Percentiles rank a stretch among this genome's conserved stretches.
These are phyloP conservation scores for Podila epigama DNA, from an alignment of 192 early-diverging fungal genomes.

Conservation along the genomic window DNA sequence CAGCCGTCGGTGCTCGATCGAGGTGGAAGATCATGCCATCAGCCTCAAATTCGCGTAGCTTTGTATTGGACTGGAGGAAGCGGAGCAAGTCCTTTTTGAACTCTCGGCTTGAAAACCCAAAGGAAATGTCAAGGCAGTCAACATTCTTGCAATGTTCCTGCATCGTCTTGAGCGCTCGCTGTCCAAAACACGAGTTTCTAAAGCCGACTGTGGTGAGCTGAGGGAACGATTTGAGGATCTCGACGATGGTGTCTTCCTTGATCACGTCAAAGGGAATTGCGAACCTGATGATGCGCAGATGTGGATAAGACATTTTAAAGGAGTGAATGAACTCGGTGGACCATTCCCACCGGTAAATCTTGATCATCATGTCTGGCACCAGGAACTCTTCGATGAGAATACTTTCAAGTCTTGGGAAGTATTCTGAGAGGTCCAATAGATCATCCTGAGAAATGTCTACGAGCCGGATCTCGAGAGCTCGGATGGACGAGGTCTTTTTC, in stretches of 20 bases:
- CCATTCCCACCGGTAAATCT: conserved; percentile 45
- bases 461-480: conserved; percentile 20
- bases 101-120: conserved; percentile 7
- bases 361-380: conserved; percentile 45
- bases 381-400: conserved; percentile 43
- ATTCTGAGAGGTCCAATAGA: conserved; percentile 8
- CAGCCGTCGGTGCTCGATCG: conserved; percentile 15
- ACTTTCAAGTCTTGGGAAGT: conserved; percentile 11
- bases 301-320: conserved; percentile 11
- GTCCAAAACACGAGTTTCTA: conserved; percentile 26
- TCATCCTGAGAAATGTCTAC: conserved; percentile 40
- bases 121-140: conserved; percentile 30
- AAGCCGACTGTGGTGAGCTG: conserved; percentile 32
- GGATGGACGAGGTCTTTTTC: conserved; percentile 11
- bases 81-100: conserved; percentile 25
- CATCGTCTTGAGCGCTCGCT: conserved; percentile 21
- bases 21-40: conserved; percentile 34
- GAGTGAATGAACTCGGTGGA: conserved; percentile 20
- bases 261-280: conserved; percentile 34
- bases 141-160: conserved; percentile 22
- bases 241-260: conserved; percentile 33
- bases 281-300: conserved; percentile 14
- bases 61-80: conserved; percentile 18
- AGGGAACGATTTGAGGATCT: conserved; percentile 35
- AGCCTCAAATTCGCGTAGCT: conserved; percentile 22